phyloP scores from a whole-genome alignment of 2,329 filamentous ascomycete species.

The Arthrobotrys iridis region DNA sequence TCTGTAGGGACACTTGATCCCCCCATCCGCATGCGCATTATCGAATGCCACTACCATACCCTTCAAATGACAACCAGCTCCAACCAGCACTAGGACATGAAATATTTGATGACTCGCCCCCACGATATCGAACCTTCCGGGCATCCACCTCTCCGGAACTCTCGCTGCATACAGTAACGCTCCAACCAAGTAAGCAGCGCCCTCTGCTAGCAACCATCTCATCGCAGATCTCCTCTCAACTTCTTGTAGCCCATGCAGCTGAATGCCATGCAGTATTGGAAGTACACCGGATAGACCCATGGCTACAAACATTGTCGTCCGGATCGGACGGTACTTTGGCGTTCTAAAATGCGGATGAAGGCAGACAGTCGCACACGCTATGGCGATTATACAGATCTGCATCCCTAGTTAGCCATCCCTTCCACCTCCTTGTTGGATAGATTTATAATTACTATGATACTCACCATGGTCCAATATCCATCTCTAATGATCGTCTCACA shows the following conservation, averaged over 20 bases:
- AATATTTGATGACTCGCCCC: conserved; percentile 97
- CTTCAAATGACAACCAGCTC: conserved; percentile 81
- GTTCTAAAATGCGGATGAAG: conserved; percentile 85
- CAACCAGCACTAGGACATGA: conserved; percentile 85
- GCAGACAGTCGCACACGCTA: conserved; percentile 79
- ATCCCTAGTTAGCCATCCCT: neutral
- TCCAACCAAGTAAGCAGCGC: conserved; percentile 83
- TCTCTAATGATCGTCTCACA: conserved; percentile 73
- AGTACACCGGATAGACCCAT: conserved; percentile 86
- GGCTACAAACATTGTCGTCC: conserved; percentile 86
- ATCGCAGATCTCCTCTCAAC: conserved; percentile 80
- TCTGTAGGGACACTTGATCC: neutral
- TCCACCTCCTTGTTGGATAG: neutral
- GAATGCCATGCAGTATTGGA: conserved; percentile 80
- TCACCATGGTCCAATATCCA: conserved; percentile 79
- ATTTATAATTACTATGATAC: conserved; percentile 58
- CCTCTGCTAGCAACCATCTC: conserved; percentile 81
- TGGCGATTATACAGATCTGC: conserved; percentile 79
- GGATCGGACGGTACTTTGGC: conserved; percentile 82
- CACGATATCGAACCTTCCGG: conserved; percentile 86
- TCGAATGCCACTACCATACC: conserved; percentile 87
- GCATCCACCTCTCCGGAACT: conserved; percentile 81
- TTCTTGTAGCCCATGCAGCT: conserved; percentile 72
- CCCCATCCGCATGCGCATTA: conserved; percentile 72
- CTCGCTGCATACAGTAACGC: conserved; percentile 87